These are phyloP conservation scores for Apiotrichum akiyoshidainum DNA, from an alignment of 1,284 basidiomycete genomes.

Conservation along the genomic window DNA sequence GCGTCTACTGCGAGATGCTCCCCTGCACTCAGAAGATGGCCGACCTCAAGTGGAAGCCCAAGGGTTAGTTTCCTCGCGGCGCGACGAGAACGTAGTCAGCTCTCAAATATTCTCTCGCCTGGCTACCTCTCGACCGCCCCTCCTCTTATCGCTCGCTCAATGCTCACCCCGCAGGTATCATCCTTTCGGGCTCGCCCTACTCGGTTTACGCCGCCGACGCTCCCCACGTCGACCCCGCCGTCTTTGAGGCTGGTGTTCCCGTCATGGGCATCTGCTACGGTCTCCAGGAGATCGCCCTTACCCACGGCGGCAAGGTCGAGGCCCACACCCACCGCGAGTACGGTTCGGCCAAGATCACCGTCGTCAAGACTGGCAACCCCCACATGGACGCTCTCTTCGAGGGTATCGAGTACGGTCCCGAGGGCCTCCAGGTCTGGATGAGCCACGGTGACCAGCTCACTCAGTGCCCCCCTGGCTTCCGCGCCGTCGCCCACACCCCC, in stretches of 20 bases:
- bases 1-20: conserved; percentile 94
- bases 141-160: too few species aligned
- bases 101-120: too few species aligned
- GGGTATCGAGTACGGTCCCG: conserved; percentile 60
- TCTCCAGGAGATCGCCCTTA: conserved; percentile 93
- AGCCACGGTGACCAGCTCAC: conserved; percentile 96
- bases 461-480: conserved; percentile 75
- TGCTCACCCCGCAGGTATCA: conserved; percentile 65
- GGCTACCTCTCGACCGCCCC: too few species aligned
- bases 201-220: conserved; percentile 93
- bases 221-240: conserved; percentile 90
- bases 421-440: conserved; percentile 95
- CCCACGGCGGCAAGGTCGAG: conserved; percentile 79
- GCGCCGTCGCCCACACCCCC: conserved; percentile 79
- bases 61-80: conserved; percentile 59
- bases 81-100: too few species aligned
- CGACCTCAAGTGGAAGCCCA: conserved; percentile 90
- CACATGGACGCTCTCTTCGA: conserved; percentile 77
- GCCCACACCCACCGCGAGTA: conserved; percentile 93
- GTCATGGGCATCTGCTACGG: conserved; percentile 98
- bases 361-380: conserved; percentile 64
- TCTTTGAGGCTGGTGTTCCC: conserved; percentile 87
- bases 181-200: conserved; percentile 96
- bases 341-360: conserved; percentile 78
- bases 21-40: conserved; percentile 92